These are phyloP conservation scores for Fagopyrum tataricum DNA, from an alignment of 148 eudicot genomes.

Conservation along the genomic window DNA sequence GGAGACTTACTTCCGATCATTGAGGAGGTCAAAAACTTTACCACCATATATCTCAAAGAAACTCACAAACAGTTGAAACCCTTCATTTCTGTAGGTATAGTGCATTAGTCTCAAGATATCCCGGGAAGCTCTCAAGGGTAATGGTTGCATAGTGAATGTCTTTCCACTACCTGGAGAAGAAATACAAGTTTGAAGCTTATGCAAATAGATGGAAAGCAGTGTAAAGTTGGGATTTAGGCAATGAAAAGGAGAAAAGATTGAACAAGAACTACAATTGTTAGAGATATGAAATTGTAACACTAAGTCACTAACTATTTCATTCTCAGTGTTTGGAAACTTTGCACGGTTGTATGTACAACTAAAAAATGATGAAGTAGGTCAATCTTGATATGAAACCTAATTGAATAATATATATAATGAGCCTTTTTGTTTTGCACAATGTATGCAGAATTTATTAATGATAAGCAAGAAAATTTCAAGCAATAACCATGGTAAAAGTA, in stretches of 20 bases:
- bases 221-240: neutral
- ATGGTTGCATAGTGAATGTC: constrained; percentile 78
- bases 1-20: constrained; percentile 53
- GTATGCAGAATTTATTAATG: neutral
- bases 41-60: constrained; percentile 86
- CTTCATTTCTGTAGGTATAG: constrained; percentile 50
- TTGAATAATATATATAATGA: neutral
- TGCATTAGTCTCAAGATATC: constrained; percentile 55
- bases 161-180: constrained; percentile 67
- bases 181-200: neutral
- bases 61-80: constrained; percentile 70
- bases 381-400: constrained; percentile 1
- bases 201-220: neutral
- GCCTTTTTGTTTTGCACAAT: neutral
- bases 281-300: neutral
- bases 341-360: neutral
- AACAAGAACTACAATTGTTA: neutral
- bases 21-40: constrained; percentile 71
- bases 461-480: neutral
- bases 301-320: neutral
- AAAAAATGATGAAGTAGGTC: neutral
- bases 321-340: neutral
- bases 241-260: neutral
- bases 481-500: neutral
- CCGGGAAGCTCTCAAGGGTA: constrained; percentile 66